Base-by-base conservation (phyloP, 2,329 filamentous ascomycete species). In the Colletotrichum euphorbiae region DNA sequence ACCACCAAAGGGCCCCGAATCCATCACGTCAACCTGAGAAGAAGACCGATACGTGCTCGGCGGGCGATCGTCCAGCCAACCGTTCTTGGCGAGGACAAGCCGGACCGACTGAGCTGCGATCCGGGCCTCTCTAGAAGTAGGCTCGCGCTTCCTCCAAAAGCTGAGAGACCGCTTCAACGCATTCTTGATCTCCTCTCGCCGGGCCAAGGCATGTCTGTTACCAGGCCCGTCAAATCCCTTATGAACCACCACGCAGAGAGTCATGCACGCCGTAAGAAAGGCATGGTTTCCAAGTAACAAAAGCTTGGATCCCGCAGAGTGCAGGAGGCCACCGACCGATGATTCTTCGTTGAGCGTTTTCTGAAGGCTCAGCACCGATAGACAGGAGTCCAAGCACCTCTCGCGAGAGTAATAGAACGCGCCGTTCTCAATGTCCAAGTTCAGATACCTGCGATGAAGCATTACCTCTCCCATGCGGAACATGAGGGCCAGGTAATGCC, bases 381-480 rank as follows among this genome's bases (percentile, higher is more conserved):
- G 59, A 0, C 73, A 69, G 4, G 75, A 72, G 15, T 75, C 70
- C 2, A 77, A 12, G 19, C 72, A 74, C 2, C 70, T 58, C 12
- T 60, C 69, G 13, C 71, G 71, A 1, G 76, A 78, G 65, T 77
- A 76, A 3, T 68, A 66, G 46, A 73, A 75, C 4, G 63, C 51
- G 5, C 71, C 62, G 11, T 74, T 21, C 19, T 4, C 51, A 19
- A n/a, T 67, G 3, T 70, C 61, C 7, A 67, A 15, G 4, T 69
- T 42, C 6, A 77, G 64, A 60, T 74, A 78, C 7, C 72, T 72
- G 24, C 74, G 72, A 50, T 78, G 77, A n/a, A 79, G 72, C 56
- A 77, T 74, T 4, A 77, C 60, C 42, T 75, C 72, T 2, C 73
- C 74, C 33, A 74, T 76, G 55, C 74, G 71, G 33, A 76, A 73